Evolutionary conservation across 306 rosid genomes (phyloP).

Genomic region (Cucumis sativus): DNA sequence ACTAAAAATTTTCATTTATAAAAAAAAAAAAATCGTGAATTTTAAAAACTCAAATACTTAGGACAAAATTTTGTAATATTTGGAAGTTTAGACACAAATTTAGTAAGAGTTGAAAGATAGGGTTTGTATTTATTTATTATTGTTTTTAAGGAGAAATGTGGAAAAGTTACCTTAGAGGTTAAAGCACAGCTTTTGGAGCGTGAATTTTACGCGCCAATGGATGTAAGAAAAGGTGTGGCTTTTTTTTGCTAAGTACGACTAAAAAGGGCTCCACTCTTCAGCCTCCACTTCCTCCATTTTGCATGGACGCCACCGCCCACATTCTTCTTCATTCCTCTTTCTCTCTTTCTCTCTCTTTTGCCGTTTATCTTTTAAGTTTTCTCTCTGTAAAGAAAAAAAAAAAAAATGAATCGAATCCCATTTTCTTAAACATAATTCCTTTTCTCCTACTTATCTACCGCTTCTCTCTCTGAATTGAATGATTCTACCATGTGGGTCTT

Average conservation of each 20-base stretch:
- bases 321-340: not conserved
- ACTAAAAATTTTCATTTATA: no score
- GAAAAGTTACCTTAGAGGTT: not conserved
- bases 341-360: not conserved
- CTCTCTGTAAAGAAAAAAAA: not conserved
- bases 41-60: no score
- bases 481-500: slow-evolving; percentile 16
- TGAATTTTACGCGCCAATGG: not conserved
- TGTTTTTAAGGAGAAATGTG: not conserved
- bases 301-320: not conserved
- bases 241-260: not conserved
- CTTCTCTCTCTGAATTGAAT: not conserved
- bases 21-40: no score
- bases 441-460: not conserved
- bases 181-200: not conserved
- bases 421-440: no score
- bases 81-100: no score
- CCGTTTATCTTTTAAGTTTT: not conserved
- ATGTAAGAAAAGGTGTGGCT: not conserved
- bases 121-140: no score
- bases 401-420: not conserved
- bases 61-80: no score
- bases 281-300: not conserved
- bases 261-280: not conserved
- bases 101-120: no score